Percentiles rank a stretch among this genome's conserved stretches.
Evolutionary conservation across 495 filamentous ascomycete genomes (phyloP).

Genomic region (Hyaloscypha variabilis): DNA sequence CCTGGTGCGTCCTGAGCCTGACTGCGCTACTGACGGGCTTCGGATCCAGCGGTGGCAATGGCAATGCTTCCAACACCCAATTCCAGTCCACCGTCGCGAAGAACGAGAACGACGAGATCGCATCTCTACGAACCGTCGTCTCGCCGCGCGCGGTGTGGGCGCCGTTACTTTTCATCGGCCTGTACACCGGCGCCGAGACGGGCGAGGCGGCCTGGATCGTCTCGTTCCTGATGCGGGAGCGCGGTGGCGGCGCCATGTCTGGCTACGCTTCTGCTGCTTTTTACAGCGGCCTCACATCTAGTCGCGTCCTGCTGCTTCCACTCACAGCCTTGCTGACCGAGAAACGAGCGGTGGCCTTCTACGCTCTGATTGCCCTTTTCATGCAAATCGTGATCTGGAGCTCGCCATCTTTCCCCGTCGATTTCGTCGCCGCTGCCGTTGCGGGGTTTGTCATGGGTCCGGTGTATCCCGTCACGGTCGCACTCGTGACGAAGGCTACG

Average conservation of each 20-base stretch:
- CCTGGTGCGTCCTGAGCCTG: neutral
- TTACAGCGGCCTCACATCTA: neutral
- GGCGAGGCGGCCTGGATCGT: neutral
- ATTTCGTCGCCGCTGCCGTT: neutral
- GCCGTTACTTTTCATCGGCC: neutral
- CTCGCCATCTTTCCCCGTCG: neutral
- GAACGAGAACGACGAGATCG: too few species aligned
- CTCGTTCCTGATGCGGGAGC: neutral
- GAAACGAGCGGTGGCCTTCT: neutral
- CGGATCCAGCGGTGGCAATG: neutral
- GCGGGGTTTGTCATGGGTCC: neutral
- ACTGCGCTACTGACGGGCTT: neutral
- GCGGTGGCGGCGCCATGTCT: neutral
- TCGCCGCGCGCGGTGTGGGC: neutral
- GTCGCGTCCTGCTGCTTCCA: neutral
- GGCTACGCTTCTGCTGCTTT: constrained; percentile 6
- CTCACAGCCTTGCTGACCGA: neutral
- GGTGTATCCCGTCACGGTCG: neutral
- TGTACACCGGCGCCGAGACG: neutral
- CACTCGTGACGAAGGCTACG: constrained; percentile 1
- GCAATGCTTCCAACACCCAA: too few species aligned
- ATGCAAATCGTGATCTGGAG: neutral
- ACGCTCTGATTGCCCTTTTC: neutral
- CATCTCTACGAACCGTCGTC: neutral
- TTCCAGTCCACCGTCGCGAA: too few species aligned